Evolutionary conservation across 192 early-diverging fungal genomes (phyloP), one percentile per base, ranked within the genome.

Genomic region (Rhizophagus clarus): DNA sequence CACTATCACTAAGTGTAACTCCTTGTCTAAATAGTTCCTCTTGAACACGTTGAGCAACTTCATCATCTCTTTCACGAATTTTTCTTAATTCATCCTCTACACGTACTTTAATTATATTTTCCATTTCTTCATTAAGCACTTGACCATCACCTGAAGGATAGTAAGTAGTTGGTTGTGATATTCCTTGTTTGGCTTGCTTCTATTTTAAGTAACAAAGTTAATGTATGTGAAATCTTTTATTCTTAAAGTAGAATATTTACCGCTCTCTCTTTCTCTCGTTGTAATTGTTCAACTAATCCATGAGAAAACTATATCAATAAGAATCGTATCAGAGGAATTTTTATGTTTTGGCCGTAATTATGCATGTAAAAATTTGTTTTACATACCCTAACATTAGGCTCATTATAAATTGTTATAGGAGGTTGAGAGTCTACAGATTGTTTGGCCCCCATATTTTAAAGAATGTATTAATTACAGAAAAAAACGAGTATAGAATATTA

Each of bases 41-140:
- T 40, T 70, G 22, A 70, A 40, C 22, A 37, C 37, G 29, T 70
- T 22, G 28, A 7, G 31, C 32, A 56, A 74, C 26, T 26, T 74
- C 73, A 29, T 74, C 73, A 10, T 74, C 47, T 22, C 45, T 29
- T 51, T 74, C 73, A 14, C 32, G 45, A 49, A 74, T 74, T 22
- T 29, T 26, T 32, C 24, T 74, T 51, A 74, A 61, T 60, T 74
- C 73, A 22, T 28, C 20, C 2, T 49, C 73, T 40, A 74, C 73
- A n/a, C 73, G 24, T 20, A 15, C n/a, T 32, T 61, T 49, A 61
- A 74, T 47, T n/a, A 74, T 74, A 29, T 60, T 49, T 31, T 74
- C 73, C 22, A 74, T 31, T 28, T 74, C 73, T 70, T 70, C 68
- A 32, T 26, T 26, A 37, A 70, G 34, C 26, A 70, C n/a, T 37